Evolutionary conservation across 139 green algal genomes (phyloP), one percentile per base, ranked within the genome.

Genomic region (Coelastrella sp.): DNA sequence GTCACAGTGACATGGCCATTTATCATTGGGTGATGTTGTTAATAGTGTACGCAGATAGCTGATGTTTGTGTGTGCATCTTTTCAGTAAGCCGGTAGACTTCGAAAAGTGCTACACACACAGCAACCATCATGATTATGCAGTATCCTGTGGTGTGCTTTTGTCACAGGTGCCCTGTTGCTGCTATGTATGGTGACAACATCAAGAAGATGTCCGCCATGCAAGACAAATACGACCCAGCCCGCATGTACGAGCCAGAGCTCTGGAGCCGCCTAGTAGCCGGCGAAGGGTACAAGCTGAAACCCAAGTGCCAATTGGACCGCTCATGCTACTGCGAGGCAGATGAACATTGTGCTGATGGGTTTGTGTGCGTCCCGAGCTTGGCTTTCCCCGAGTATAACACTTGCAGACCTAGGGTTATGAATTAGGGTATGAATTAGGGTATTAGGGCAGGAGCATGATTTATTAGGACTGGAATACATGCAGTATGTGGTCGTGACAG

Each of bases 301-400:
- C 79, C 88, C 5, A 87, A 75, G 68, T 91, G 88, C 68, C 57
- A 85, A 13, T 58, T 90, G 59, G 75, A 90, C 47, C 16, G 75
- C 5, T 86, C 56, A 7, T 91, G 88, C 88, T 91, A 83, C 68
- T 91, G 88, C 59, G 68, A 86, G 23, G 76, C 32, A n/a, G 68
- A 91, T 76, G 88, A 91, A 71, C 88, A 91, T 66, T 91, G 88
- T 65, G 68, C 79, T 2, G 79, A 82, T 78, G 88, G 88, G 20
- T 83, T 83, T 32, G 16, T 10, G n/a, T 91, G 88, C 57, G 78
- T 83, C 17, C 20, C 65, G n/a, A 83, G 66, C 16, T 14, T 76
- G 2, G 88, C 88, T 10, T 87, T 91, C 78, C 88, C 88, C 6
- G 4, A 91, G 57, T 91, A 66, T 68, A 87, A 83, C 23, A 14